Base-by-base conservation (phyloP, 345 rosid genomes). In the Citrus inodora region DNA sequence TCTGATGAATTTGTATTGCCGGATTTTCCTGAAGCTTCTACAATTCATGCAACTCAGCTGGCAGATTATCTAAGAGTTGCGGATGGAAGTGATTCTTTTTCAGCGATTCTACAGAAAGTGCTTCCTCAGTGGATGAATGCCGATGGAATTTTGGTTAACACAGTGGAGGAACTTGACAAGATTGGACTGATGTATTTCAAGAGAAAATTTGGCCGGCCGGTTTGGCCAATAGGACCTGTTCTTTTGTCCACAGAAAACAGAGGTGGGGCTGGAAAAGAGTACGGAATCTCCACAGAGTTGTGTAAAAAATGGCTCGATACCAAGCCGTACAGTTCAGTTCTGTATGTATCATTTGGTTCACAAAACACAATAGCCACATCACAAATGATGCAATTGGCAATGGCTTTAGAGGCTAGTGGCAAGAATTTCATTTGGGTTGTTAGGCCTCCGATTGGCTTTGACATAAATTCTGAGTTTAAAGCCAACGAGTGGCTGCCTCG, bases 391-490 rank as follows among this genome's bases (percentile, higher is more conserved):
- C 79, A 85, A 25, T 46, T 85, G 56, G 85, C 83, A 14, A n/a
- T 69, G 67, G 83, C 77, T 1, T 77, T 85, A 46, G 67, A 30
- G 67, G n/a, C 67, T 2, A 2, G n/a, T 6, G 38, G 67, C n/a
- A 64, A 64, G 22, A 64, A 65, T 53, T 86, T 86, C 48, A 81
- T 83, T 4, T 83, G 86, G 88, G 83, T 86, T 5, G 81, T 86
- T 2, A 73, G 85, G 80, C 83, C 88, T 1, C 86, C 85, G 0
- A 0, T 70, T 2, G 85, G 70, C 16, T 81, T 73, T 35, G 82
- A 86, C 62, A 71, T 77, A 35, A 84, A 84, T 70, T 80, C 82
- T 13, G 84, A 86, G 13, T 82, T 84, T 63, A 69, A 56, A 11
- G 65, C 80, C 27, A 22, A 60, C 0, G 73, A 83, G 17, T 86